Percentiles rank a stretch among this genome's conserved stretches.
Evolutionary conservation across 805 yeast species (phyloP).

Genomic region (Candida morakotiae): DNA sequence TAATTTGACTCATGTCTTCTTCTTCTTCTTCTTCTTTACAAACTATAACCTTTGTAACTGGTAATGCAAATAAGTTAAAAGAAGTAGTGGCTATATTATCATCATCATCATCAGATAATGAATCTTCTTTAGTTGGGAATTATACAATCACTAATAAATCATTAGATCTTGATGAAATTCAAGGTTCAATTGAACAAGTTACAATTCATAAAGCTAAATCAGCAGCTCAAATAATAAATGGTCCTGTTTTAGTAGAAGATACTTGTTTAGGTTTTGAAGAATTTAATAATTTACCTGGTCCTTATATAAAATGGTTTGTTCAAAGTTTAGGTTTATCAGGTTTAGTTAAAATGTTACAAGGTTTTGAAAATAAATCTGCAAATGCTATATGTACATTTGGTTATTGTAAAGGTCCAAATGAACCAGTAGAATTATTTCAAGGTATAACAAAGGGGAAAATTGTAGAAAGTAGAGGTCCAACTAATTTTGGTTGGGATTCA

Average conservation of each 20-base stretch:
- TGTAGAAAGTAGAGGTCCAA: constrained; percentile 74
- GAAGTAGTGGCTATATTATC: constrained; percentile 79
- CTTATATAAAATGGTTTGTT: constrained; percentile 90
- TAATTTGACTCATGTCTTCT: constrained; percentile 11
- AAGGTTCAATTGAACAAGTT: constrained; percentile 81
- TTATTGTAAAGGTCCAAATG: constrained; percentile 77
- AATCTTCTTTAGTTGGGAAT: constrained; percentile 39
- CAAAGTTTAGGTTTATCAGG: constrained; percentile 71
- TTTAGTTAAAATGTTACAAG: constrained; percentile 69
- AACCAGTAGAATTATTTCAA: constrained; percentile 71
- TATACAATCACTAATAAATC: constrained; percentile 55
- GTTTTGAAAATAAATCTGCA: constrained; percentile 82
- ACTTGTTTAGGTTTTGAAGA: constrained; percentile 86
- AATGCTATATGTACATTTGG: constrained; percentile 91
- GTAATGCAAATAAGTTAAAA: constrained; percentile 80
- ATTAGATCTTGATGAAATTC: constrained; percentile 85
- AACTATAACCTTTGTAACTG: constrained; percentile 71
- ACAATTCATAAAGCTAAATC: constrained; percentile 73
- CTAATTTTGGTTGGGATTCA: constrained; percentile 93
- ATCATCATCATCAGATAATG: constrained; percentile 31
- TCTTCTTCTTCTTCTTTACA: too few species aligned
- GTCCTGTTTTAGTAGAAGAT: constrained; percentile 93
- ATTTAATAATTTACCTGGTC: constrained; percentile 84
- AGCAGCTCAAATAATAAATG: constrained; percentile 60
- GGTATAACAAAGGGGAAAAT: constrained; percentile 81